Evolutionary conservation across 2,329 filamentous ascomycete species (phyloP).

Genomic region (Trichoderma atroviride): DNA sequence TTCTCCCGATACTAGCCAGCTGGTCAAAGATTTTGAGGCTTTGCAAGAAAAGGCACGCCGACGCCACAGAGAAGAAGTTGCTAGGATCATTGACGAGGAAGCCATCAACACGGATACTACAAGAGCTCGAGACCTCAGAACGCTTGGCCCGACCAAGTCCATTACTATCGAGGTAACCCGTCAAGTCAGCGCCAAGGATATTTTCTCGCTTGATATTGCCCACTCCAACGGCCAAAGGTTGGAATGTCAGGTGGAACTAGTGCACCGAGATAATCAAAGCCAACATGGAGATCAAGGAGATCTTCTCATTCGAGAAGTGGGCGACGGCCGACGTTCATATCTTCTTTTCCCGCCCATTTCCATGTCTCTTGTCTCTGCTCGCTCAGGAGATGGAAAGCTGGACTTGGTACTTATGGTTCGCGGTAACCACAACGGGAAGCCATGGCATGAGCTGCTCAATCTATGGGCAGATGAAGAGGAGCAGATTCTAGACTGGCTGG

Average conservation of each 20-base stretch:
- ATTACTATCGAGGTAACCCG: conserved; percentile 74
- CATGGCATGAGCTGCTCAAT: conserved; percentile 86
- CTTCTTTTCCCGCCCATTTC: conserved; percentile 90
- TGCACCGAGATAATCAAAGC: conserved; percentile 79
- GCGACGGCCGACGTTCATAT: conserved; percentile 71
- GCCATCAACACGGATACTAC: conserved; percentile 82
- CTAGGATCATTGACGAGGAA: conserved; percentile 79
- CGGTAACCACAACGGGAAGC: conserved; percentile 63
- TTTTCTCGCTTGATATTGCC: conserved; percentile 80
- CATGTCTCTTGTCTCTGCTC: conserved; percentile 72
- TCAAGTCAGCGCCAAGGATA: conserved; percentile 86
- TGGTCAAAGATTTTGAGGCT: conserved; percentile 61
- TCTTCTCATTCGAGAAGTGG: conserved; percentile 90
- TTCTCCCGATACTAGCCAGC: conserved; percentile 49
- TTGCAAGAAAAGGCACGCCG: conserved; percentile 78
- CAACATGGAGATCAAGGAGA: conserved; percentile 72
- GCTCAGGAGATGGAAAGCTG: conserved; percentile 68
- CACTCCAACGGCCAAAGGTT: conserved; percentile 91
- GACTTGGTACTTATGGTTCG: conserved; percentile 88
- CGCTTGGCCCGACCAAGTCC: conserved; percentile 69
- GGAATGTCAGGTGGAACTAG: conserved; percentile 83
- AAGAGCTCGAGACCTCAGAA: conserved; percentile 76
- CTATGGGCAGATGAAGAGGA: conserved; percentile 75
- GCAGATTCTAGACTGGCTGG: conserved; percentile 82
- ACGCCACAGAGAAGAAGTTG: conserved; percentile 64